These are phyloP conservation scores for Wickerhamomyces ciferrii DNA, from an alignment of 805 yeast genomes.

Conservation along the genomic window DNA sequence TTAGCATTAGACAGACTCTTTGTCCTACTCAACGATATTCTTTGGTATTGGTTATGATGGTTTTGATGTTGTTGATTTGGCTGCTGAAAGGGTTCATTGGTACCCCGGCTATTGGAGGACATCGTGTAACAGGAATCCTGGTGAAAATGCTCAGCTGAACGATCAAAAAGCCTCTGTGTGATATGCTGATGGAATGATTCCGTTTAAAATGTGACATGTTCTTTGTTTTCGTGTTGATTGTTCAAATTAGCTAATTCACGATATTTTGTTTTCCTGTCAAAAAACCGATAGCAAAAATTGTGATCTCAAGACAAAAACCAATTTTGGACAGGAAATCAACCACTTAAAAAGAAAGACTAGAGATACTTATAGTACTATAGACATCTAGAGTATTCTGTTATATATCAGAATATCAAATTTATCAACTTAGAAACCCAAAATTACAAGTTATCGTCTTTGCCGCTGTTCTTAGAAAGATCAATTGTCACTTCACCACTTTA, in stretches of 20 bases:
- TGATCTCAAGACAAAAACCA: too few relatives aligned
- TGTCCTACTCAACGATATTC: slow-evolving; percentile 1
- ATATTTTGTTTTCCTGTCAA: neutral
- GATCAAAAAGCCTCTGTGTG: too few relatives aligned
- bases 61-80: neutral
- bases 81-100: neutral
- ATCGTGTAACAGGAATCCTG: too few relatives aligned
- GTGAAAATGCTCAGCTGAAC: too few relatives aligned
- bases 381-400: too few relatives aligned
- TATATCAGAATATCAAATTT: too few relatives aligned
- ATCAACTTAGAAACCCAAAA: too few relatives aligned
- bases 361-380: too few relatives aligned
- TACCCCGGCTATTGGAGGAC: neutral
- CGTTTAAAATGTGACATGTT: neutral
- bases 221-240: neutral
- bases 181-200: neutral
- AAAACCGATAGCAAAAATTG: neutral
- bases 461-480: neutral
- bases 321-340: too few relatives aligned
- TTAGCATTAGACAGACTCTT: slow-evolving; percentile 1
- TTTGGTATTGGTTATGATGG: neutral
- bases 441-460: neutral
- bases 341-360: too few relatives aligned
- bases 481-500: too few relatives aligned
- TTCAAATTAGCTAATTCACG: neutral